Conservation (phyloP, 2,329 filamentous ascomycete genomes). For the Cladosporium sp. region DNA sequence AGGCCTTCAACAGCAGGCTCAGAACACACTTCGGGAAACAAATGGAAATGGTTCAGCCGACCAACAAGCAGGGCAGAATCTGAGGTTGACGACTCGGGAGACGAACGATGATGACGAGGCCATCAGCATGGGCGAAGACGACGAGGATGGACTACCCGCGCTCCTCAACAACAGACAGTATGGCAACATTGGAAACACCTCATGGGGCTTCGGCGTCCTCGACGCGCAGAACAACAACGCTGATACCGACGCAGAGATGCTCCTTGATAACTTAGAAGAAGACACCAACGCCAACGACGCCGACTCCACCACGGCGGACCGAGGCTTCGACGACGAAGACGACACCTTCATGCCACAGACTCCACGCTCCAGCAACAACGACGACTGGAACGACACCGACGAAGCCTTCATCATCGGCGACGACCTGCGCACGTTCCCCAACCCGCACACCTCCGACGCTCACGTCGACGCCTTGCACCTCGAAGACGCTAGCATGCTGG, state of each 20-base stretch:
- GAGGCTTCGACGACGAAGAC: not conserved
- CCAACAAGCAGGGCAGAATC: slow-evolving; percentile 8
- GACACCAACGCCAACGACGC: not conserved
- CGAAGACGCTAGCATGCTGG: slow-evolving; percentile 3
- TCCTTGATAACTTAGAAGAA: slow-evolving; percentile 6
- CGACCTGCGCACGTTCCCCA: not conserved
- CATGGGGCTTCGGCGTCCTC: slow-evolving; percentile 9
- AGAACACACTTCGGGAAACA: slow-evolving; percentile 1
- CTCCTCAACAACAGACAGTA: slow-evolving; percentile 5
- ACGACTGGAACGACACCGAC: slow-evolving; percentile 4
- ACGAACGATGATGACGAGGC: slow-evolving; percentile 14
- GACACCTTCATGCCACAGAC: not conserved
- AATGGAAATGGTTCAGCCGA: slow-evolving; percentile 12
- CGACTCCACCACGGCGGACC: slow-evolving; percentile 8
- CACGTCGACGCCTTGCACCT: not conserved
- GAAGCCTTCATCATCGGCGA: slow-evolving; percentile 4
- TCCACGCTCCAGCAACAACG: not conserved
- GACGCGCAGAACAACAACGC: not conserved
- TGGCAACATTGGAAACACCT: slow-evolving; percentile 1
- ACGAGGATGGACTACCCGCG: not conserved
- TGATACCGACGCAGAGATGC: slow-evolving; percentile 13
- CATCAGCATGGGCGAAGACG: slow-evolving; percentile 7
- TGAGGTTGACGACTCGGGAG: slow-evolving; percentile 11
- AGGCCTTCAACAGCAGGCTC: slow-evolving; percentile 14
- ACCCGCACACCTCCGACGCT: not conserved